These are phyloP conservation scores for Grosmannia serpens DNA, from an alignment of 2,329 filamentous ascomycete genomes.

Conservation along the genomic window DNA sequence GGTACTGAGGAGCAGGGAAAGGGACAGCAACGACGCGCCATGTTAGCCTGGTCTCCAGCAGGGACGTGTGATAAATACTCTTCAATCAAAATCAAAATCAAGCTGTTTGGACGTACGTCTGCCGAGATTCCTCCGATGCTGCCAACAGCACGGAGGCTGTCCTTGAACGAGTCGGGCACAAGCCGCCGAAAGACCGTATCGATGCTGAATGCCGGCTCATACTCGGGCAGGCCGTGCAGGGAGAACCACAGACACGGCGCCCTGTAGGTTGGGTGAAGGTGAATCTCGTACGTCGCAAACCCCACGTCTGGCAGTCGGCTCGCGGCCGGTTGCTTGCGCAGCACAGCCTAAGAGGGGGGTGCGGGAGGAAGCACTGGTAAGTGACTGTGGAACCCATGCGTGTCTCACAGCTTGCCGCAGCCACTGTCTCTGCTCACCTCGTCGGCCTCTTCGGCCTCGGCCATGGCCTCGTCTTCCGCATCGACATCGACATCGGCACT, in stretches of 20 bases:
- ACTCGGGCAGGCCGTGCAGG: conserved; percentile 44
- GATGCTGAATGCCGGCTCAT: conserved; percentile 47
- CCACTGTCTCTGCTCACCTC: conserved; percentile 24
- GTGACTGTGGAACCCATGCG: background rate
- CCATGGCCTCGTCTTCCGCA: conserved; percentile 33
- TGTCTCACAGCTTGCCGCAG: no score
- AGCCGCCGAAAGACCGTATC: conserved; percentile 61
- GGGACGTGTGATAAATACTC: conserved; percentile 1
- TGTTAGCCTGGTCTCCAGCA: conserved; percentile 6
- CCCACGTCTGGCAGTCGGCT: conserved; percentile 21
- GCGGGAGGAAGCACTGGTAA: no score
- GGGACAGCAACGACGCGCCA: background rate
- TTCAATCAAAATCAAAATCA: conserved; percentile 8
- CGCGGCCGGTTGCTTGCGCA: conserved; percentile 18
- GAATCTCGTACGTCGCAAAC: conserved; percentile 59
- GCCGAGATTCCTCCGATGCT: conserved; percentile 64
- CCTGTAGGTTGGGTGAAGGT: conserved; percentile 63
- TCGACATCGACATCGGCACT: conserved; percentile 14
- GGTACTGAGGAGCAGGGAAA: conserved; percentile 45
- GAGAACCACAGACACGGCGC: conserved; percentile 69
- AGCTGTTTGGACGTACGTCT: conserved; percentile 46
- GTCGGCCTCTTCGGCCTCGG: conserved; percentile 39
- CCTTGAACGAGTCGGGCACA: conserved; percentile 55
- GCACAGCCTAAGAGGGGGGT: conserved; percentile 24
- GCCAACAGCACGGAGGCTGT: conserved; percentile 47